Conservation (phyloP, 2,329 filamentous ascomycete species). For the Cercospora sp. region DNA sequence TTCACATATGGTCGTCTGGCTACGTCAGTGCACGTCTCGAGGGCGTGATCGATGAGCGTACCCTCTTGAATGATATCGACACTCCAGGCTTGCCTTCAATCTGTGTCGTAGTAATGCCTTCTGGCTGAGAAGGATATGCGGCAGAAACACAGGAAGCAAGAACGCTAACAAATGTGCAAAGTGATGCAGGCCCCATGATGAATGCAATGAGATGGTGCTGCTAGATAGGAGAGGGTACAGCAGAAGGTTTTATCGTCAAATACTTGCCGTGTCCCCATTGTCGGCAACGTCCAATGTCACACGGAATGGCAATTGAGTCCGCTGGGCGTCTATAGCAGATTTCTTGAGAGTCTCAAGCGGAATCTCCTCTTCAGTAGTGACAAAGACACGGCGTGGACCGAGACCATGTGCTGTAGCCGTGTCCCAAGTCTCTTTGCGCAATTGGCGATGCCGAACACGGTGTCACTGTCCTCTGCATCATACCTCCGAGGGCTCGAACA, state of each 20-base stretch:
- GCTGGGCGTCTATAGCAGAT: not conserved
- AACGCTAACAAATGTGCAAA: conserved; percentile 3
- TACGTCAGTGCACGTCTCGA: conserved; percentile 1
- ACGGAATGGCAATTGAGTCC: not conserved
- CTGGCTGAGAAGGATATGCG: conserved; percentile 20
- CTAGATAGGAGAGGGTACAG: not conserved
- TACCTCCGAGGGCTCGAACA: not conserved
- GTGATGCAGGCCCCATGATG: not conserved
- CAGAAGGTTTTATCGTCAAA: not conserved
- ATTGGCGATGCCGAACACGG: not conserved
- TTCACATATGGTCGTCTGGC: conserved; percentile 50
- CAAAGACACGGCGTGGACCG: not conserved
- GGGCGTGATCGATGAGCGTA: not conserved
- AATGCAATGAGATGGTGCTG: not conserved
- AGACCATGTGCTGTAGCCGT: not conserved
- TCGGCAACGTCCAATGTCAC: not conserved
- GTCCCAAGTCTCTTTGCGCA: not conserved
- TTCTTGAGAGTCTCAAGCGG: not conserved
- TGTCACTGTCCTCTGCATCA: not conserved
- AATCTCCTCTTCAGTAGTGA: not conserved
- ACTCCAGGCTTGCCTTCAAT: conserved; percentile 16
- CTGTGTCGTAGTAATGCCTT: conserved; percentile 20
- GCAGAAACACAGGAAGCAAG: conserved; percentile 15
- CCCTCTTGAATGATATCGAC: conserved; percentile 32
- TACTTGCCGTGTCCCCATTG: not conserved